Evolutionary conservation across 169 alveolate genomes (phyloP).

Genomic region (Cryptosporidium canis): DNA sequence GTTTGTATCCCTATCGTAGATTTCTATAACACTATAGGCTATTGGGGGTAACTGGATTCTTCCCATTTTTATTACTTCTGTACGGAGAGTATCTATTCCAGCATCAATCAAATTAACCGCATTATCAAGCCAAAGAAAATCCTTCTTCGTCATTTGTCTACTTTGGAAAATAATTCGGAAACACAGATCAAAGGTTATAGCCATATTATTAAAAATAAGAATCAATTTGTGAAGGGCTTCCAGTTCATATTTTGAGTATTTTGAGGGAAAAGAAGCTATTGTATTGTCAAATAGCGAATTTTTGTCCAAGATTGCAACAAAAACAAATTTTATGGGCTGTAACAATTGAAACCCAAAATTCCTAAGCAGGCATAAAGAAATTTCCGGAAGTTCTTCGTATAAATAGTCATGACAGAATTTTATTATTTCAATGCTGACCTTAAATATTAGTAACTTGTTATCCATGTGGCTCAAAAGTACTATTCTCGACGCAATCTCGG

Average conservation of each 20-base stretch:
- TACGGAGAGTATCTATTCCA: slow-evolving; percentile 36
- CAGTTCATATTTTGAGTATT: slow-evolving; percentile 22
- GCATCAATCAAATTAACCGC: background rate
- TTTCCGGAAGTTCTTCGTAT: slow-evolving; percentile 56
- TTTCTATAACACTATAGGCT: background rate
- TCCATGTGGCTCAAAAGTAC: slow-evolving; percentile 36
- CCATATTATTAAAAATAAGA: background rate
- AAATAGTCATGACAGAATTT: slow-evolving; percentile 28
- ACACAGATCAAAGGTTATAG: slow-evolving; percentile 5
- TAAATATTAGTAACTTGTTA: slow-evolving; percentile 6
- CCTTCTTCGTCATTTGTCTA: slow-evolving; percentile 2
- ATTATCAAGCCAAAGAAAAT: slow-evolving; percentile 15
- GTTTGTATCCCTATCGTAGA: background rate
- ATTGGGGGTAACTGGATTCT: slow-evolving; percentile 39
- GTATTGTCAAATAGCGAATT: slow-evolving; percentile 31
- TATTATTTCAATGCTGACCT: slow-evolving; percentile 13
- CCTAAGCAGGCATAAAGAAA: slow-evolving; percentile 32
- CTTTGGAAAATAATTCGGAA: background rate
- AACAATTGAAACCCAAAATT: slow-evolving; percentile 12
- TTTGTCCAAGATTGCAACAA: slow-evolving; percentile 65
- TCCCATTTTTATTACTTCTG: slow-evolving; percentile 48
- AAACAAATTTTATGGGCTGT: slow-evolving; percentile 55
- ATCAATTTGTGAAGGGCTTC: slow-evolving; percentile 27
- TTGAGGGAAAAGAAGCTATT: slow-evolving; percentile 30
- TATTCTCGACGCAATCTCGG: slow-evolving; percentile 62